phyloP scores from a whole-genome alignment of 179 eudicot genomes.

The Vitellaria paradoxa region DNA sequence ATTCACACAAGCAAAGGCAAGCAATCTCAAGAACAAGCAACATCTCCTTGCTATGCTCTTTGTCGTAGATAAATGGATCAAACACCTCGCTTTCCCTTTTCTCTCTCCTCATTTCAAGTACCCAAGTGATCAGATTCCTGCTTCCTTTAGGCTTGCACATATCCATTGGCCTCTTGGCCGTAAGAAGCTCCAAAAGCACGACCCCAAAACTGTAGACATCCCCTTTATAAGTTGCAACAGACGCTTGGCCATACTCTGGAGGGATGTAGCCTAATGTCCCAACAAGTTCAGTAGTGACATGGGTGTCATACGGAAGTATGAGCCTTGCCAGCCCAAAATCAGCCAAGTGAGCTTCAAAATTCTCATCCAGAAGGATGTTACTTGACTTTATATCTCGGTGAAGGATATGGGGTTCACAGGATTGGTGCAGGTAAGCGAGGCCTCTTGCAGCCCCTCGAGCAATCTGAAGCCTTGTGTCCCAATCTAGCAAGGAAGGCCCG shows the following conservation, averaged over 20 bases:
- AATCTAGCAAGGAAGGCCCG: constrained; percentile 36
- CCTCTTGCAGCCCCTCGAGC: constrained; percentile 39
- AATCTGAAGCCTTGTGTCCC: constrained; percentile 35
- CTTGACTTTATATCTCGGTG: constrained; percentile 49
- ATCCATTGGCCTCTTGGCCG: constrained; percentile 48
- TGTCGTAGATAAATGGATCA: constrained; percentile 35
- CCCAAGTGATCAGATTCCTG: constrained; percentile 40
- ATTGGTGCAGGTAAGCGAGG: constrained; percentile 40
- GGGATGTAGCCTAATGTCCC: constrained; percentile 53
- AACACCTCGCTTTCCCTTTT: constrained; percentile 36
- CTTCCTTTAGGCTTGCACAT: constrained; percentile 34
- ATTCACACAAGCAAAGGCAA: constrained; percentile 34
- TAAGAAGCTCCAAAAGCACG: constrained; percentile 47
- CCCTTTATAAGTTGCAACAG: constrained; percentile 45
- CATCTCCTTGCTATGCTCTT: constrained; percentile 29
- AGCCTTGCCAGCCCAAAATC: constrained; percentile 52
- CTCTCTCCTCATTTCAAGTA: constrained; percentile 31
- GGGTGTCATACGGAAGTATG: constrained; percentile 38
- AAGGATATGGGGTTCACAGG: constrained; percentile 43
- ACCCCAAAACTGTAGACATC: constrained; percentile 51
- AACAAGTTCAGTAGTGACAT: constrained; percentile 46
- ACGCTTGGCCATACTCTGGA: constrained; percentile 46
- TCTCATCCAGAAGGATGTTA: constrained; percentile 41
- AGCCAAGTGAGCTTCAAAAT: constrained; percentile 47
- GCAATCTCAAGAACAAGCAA: constrained; percentile 34